Conservation (phyloP, 345 rosid genomes). For the Eucalyptus camaldulensis region DNA sequence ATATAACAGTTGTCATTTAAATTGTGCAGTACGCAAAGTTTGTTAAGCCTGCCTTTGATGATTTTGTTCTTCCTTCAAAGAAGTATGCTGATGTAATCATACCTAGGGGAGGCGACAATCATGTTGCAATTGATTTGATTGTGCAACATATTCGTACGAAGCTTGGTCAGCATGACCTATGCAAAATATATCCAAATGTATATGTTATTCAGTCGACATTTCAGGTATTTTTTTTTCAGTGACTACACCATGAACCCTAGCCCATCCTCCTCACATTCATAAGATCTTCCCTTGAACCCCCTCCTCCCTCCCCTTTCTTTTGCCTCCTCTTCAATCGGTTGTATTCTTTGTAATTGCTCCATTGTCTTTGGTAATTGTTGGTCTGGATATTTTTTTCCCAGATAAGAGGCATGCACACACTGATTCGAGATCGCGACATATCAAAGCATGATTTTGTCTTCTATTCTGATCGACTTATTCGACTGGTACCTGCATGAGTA, state of each 20-base stretch:
- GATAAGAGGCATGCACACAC: slow-evolving; percentile 99
- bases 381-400: slow-evolving; percentile 16
- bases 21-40: slow-evolving; percentile 87
- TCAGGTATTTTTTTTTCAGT: slow-evolving; percentile 38
- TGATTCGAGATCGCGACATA: slow-evolving; percentile 89
- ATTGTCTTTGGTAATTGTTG: neutral
- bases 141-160: slow-evolving; percentile 96
- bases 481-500: slow-evolving; percentile 44
- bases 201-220: slow-evolving; percentile 95
- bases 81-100: slow-evolving; percentile 95
- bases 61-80: slow-evolving; percentile 96
- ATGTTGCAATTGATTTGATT: slow-evolving; percentile 94
- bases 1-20: neutral
- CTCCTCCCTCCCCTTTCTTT: neutral
- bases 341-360: neutral
- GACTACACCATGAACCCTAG: neutral
- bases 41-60: slow-evolving; percentile 98
- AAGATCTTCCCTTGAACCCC: neutral
- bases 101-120: slow-evolving; percentile 99
- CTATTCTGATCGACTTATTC: slow-evolving; percentile 95
- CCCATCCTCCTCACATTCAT: neutral
- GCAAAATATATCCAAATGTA: slow-evolving; percentile 93
- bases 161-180: slow-evolving; percentile 97
- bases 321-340: neutral
- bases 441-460: slow-evolving; percentile 98